Conservation (phyloP, 2,329 filamentous ascomycete species). For the Aspergillus aculeatus region DNA sequence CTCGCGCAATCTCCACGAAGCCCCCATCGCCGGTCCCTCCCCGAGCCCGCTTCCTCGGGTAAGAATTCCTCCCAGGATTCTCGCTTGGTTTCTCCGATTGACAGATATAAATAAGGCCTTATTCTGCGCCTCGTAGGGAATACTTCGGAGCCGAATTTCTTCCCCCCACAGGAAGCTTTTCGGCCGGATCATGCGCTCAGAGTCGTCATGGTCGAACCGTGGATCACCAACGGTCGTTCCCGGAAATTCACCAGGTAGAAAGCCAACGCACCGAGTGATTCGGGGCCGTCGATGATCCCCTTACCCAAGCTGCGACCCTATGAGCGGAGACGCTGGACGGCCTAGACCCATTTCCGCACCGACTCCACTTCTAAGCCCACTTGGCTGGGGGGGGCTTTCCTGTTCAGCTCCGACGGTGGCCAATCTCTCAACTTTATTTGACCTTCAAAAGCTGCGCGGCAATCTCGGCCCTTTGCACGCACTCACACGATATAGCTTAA, state of each 20-base stretch:
- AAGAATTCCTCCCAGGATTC: not conserved
- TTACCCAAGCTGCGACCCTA: conserved; percentile 8
- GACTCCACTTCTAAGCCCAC: not conserved
- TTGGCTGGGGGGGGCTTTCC: not conserved
- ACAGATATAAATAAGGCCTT: not conserved
- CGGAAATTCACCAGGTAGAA: not conserved
- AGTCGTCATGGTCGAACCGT: conserved; percentile 5
- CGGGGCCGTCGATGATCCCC: conserved; percentile 14
- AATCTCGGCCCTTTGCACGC: not conserved
- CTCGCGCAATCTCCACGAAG: not conserved
- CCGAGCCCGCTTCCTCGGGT: not conserved
- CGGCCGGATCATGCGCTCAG: conserved; percentile 1
- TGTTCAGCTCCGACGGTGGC: not conserved
- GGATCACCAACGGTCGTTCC: conserved; percentile 10
- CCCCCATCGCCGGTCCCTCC: not conserved
- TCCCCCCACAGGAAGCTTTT: not conserved
- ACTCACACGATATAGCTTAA: not conserved
- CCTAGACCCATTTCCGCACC: conserved; percentile 7
- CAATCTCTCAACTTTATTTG: not conserved
- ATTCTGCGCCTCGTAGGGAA: not conserved
- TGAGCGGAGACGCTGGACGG: not conserved
- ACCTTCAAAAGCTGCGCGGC: not conserved
- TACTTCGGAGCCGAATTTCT: conserved; percentile 2
- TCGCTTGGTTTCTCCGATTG: not conserved
- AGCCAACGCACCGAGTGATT: not conserved